Evolutionary conservation across 176 grass and related monocot genomes (phyloP).

Genomic region (Eleusine indica): DNA sequence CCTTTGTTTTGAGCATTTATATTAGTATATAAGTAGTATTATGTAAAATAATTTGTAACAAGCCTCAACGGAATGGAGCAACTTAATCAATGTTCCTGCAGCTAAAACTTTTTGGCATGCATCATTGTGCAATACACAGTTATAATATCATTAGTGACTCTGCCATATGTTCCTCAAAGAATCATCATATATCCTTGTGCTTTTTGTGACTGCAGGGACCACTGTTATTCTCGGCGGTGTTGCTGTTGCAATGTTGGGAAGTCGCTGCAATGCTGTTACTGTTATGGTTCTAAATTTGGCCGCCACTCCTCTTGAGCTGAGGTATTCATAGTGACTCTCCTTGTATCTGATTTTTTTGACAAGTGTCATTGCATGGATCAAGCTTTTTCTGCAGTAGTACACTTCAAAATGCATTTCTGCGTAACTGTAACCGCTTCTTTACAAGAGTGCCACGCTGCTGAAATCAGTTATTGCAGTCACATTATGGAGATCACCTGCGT

Average conservation of each 20-base stretch:
- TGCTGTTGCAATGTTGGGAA: constrained; percentile 68
- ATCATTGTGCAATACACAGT: background rate
- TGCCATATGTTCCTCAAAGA: constrained; percentile 1
- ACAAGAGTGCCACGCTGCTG: background rate
- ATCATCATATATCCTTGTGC: constrained; percentile 26
- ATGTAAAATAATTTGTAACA: background rate
- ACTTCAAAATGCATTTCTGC: background rate
- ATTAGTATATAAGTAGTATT: background rate
- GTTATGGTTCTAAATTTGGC: constrained; percentile 83
- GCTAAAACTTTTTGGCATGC: background rate
- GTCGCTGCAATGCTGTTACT: constrained; percentile 73
- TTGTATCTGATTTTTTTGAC: background rate
- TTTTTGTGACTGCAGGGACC: constrained; percentile 58
- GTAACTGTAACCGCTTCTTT: background rate
- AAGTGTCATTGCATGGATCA: background rate
- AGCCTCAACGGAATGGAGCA: background rate
- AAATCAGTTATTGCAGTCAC: background rate
- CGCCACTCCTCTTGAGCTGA: constrained; percentile 91
- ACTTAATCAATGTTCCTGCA: background rate
- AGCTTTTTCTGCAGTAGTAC: background rate
- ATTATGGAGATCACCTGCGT: background rate
- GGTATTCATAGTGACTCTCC: constrained; percentile 39
- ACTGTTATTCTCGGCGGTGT: constrained; percentile 89
- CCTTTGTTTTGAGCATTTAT: background rate
- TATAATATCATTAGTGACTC: background rate